Base-by-base conservation (phyloP, 2,329 filamentous ascomycete genomes). In the Aspergillus terreus region DNA sequence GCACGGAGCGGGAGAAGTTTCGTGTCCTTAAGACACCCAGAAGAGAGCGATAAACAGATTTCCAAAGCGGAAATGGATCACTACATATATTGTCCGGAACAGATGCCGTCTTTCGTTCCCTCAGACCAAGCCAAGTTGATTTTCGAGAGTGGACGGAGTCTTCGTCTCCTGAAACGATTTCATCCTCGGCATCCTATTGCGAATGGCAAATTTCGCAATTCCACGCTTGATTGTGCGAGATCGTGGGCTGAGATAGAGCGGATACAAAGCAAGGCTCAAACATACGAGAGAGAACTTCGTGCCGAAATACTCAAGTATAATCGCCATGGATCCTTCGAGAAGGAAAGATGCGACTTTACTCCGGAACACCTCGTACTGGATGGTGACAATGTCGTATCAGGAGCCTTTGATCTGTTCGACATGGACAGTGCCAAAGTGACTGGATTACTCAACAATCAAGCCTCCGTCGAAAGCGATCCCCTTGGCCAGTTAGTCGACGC, bases 61-160 rank as follows among this genome's bases (percentile, higher is more conserved):
- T 78, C 80, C 36, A 80, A 83, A 19, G 65, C 78, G 1, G 82
- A 87, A 55, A 88, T 82, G 58, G 71, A 82, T 5, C 78, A 92
- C 30, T 83, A 87, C 53, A 75, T 77, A 15, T 72, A 68, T 44
- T 56, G 56, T 19, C 54, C 59, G 19, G 74, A 80, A 25, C 81
- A 82, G 55, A 83, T 94, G 71, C 89, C 89, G 0, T 75, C 78
- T 2, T 94, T 94, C 58, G 77, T 95, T 42, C 80, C 85, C 0
- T 67, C 75, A 4, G 88, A 94, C 51, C 81, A 92, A 58, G 85
- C 83, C 3, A 78, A 81, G 46, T 75, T 78, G 4, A 82, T 94
- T n/a, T 92, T 92, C 57, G 89, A 95, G 65, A 87, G 85, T 3
- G 90, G 89, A 4, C 82, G 81, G 60, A 92, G 87, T 64, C 71